Percentiles rank a stretch among this genome's conserved stretches.
phyloP scores from a whole-genome alignment of 2,329 filamentous ascomycete species.

The Aureobasidium sp. region DNA sequence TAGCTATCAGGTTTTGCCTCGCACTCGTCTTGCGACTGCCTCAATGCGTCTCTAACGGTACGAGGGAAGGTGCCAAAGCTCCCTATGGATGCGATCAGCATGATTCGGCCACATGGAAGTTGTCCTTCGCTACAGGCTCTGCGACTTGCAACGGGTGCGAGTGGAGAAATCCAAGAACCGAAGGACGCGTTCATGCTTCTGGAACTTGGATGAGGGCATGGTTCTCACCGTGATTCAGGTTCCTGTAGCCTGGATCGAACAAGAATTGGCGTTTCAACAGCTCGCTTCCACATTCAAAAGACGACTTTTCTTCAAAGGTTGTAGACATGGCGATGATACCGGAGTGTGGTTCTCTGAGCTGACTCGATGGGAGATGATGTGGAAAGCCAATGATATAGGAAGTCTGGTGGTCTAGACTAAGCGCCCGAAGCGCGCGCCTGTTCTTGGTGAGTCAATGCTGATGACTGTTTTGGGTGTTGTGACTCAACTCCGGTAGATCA shows the following conservation, averaged over 20 bases:
- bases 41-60: constrained; percentile 50
- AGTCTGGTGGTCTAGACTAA: background rate
- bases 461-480: background rate
- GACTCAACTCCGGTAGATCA: background rate
- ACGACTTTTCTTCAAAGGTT: background rate
- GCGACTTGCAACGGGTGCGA: background rate
- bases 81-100: constrained; percentile 37
- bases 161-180: background rate
- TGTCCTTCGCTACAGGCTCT: background rate
- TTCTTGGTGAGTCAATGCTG: background rate
- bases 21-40: constrained; percentile 54
- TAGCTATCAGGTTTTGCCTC: constrained; percentile 69
- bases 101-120: background rate
- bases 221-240: constrained; percentile 66
- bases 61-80: constrained; percentile 73
- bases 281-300: constrained; percentile 26
- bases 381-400: background rate
- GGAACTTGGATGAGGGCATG: background rate
- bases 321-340: background rate
- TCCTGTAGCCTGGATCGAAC: constrained; percentile 59
- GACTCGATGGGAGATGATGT: background rate
- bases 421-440: background rate
- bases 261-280: constrained; percentile 55
- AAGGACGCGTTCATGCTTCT: background rate
- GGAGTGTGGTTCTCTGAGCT: background rate